Evolutionary conservation across 2,329 filamentous ascomycete genomes (phyloP).

Genomic region (Phialemonium atrogriseum): DNA sequence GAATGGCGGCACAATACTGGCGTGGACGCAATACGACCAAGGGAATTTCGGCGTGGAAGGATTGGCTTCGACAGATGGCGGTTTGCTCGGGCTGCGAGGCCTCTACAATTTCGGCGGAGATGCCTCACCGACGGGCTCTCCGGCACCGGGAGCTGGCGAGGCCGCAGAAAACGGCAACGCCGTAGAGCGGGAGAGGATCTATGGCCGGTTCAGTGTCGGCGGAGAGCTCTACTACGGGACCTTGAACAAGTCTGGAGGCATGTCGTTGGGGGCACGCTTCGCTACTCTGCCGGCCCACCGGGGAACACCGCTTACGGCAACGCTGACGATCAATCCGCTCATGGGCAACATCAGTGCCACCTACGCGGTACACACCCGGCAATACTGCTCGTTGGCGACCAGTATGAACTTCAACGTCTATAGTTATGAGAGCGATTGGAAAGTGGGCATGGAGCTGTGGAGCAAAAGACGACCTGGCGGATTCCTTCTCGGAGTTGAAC

Average conservation of each 20-base stretch:
- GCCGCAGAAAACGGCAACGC: constrained; percentile 12
- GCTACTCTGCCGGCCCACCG: constrained; percentile 73
- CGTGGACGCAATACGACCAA: constrained; percentile 70
- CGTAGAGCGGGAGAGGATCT: constrained; percentile 50
- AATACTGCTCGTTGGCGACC: constrained; percentile 76
- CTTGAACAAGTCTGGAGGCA: constrained; percentile 85
- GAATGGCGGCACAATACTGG: constrained; percentile 69
- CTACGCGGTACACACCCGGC: constrained; percentile 83
- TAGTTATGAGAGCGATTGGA: constrained; percentile 92
- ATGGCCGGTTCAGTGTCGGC: constrained; percentile 81
- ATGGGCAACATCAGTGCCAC: constrained; percentile 90
- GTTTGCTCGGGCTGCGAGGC: constrained; percentile 76
- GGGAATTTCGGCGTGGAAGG: constrained; percentile 86
- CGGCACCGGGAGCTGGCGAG: constrained; percentile 8
- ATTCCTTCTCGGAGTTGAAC: constrained; percentile 23
- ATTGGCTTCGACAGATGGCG: constrained; percentile 86
- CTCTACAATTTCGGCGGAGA: constrained; percentile 92
- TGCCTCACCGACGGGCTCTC: constrained; percentile 26
- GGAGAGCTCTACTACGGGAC: constrained; percentile 94
- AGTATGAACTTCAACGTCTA: constrained; percentile 97
- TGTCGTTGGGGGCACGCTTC: constrained; percentile 83
- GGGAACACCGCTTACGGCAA: constrained; percentile 88
- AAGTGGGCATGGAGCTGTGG: constrained; percentile 90
- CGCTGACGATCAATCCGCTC: constrained; percentile 83
- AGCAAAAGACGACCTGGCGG: constrained; percentile 46